Percentiles rank a stretch among this genome's conserved stretches.
Evolutionary conservation across 495 filamentous ascomycete genomes (phyloP).

Genomic region (Aspergillus saccharolyticus): DNA sequence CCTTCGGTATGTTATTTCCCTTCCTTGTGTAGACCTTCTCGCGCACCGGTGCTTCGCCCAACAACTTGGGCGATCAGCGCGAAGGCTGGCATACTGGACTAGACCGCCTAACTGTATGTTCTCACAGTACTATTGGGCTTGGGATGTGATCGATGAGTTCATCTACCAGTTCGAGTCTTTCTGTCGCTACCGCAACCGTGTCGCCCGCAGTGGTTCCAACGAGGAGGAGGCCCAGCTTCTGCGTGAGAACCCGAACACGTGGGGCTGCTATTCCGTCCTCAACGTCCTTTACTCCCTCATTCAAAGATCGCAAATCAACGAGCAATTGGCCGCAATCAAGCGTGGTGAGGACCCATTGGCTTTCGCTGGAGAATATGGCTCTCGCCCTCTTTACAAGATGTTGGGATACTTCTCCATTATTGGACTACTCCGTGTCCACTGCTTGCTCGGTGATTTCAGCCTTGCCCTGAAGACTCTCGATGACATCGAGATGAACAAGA

Average conservation of each 20-base stretch:
- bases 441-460: constrained; percentile 94
- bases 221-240: constrained; percentile 87
- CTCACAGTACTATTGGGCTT: constrained; percentile 93
- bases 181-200: constrained; percentile 87
- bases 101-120: constrained; percentile 1
- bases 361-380: constrained; percentile 91
- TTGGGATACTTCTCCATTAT: constrained; percentile 99
- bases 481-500: constrained; percentile 99
- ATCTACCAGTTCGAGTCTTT: constrained; percentile 99
- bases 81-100: constrained; percentile 5
- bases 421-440: constrained; percentile 92
- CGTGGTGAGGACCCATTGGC: constrained; percentile 77
- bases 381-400: constrained; percentile 91
- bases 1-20: constrained; percentile 65
- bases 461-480: constrained; percentile 97
- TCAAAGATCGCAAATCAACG: constrained; percentile 93
- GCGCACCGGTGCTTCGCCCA: constrained; percentile 2
- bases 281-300: constrained; percentile 99
- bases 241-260: constrained; percentile 94
- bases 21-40: neutral
- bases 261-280: constrained; percentile 98
- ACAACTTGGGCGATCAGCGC: constrained; percentile 11
- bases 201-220: constrained; percentile 79
- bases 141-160: constrained; percentile 99
- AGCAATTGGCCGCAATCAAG: constrained; percentile 93